Evolutionary conservation across 345 rosid species (phyloP), one percentile per base, ranked within the genome.

Genomic region (Citrus sp.): DNA sequence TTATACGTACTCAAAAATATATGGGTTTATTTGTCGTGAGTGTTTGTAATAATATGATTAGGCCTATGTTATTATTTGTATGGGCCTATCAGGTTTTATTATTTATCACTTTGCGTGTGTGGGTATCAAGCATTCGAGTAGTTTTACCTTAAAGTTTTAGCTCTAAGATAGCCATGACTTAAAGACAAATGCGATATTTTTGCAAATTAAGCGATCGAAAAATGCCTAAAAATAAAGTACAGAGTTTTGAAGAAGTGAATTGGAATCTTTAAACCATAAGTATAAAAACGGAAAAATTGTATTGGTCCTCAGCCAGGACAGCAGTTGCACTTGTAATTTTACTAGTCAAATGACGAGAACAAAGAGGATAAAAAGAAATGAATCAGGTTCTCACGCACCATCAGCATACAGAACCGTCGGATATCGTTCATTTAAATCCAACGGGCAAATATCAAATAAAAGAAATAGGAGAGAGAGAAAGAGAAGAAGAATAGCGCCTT

Each of bases 401-500:
- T 27, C 19, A 56, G 0, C 19, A 70, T 14, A n/a, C 2, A n/a
- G 19, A 7, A 13, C 86, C 87, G 82, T 81, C 18, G 0, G 80
- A 84, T 86, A 9, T 14, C 16, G 61, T 0, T 28, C 42, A 24
- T 22, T 78, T 27, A 27, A 73, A 80, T 62, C 80, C 84, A 80
- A 82, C 81, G 87, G 10, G 69, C 40, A 0, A 58, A 84, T 80
- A 18, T 18, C 58, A 54, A 46, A 18, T 5, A 54, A 54, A 18
- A 54, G n/a, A 4, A 46, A 46, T 46, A 10, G 16, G 51, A 12
- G 16, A 40, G 49, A 2, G 14, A 40, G 16, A 10, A 13, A 42
- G 49, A 42, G 49, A 10, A 2, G 0, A 9, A 40, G 12, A 40
- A 2, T 38, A 34, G 71, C 1, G 74, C 25, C 74, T 77, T 66